Base-by-base conservation (phyloP, 306 rosid genomes). In the Calophaca sinica region DNA sequence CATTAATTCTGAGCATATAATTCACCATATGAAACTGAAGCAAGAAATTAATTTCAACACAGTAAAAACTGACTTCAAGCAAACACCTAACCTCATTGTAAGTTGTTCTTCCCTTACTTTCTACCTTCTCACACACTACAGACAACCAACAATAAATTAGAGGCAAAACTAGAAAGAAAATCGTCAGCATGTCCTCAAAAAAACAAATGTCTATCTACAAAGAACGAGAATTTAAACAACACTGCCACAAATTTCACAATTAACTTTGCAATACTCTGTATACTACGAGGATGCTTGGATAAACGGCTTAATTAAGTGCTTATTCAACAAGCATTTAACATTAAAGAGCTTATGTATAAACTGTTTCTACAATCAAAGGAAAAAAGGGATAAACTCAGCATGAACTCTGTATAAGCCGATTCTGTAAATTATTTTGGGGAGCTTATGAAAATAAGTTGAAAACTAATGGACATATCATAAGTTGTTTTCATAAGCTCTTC, bases 41-140 rank as follows among this genome's bases (percentile, higher is more conserved):
- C 76, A 72, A 65, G 7, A 6, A 26, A 15, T 29, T 6, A 48
- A 52, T 69, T 14, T 3, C 51, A 53, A 65, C 9, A 41, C 11
- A 15, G 64, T 14, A 73, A 79, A 61, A 39, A 42, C 45, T 44
- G 36, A 54, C 72, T 48, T 57, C 57, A 63, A 69, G 49, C 52
- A 75, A 81, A 39, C 49, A 70, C 59, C 91, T 81, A n/a, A 93
- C 98, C 98, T 94, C 98, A 50, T 94, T 94, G 74, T 91, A 94
- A 63, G 96, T 91, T 62, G 97, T 94, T 83, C 96, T 89, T 50
- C 98, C 97, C 85, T 90, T 91, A 90, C 96, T 91, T 85, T 94
- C 97, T 77, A 94, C 96, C 85, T 94, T 94, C 85, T 94, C 96
- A 10, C 97, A 94, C 41, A 94, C 98, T 94, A 88, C 52, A 87